phyloP scores from a whole-genome alignment of 805 yeast species.

The Zygoascus bituminiphila region DNA sequence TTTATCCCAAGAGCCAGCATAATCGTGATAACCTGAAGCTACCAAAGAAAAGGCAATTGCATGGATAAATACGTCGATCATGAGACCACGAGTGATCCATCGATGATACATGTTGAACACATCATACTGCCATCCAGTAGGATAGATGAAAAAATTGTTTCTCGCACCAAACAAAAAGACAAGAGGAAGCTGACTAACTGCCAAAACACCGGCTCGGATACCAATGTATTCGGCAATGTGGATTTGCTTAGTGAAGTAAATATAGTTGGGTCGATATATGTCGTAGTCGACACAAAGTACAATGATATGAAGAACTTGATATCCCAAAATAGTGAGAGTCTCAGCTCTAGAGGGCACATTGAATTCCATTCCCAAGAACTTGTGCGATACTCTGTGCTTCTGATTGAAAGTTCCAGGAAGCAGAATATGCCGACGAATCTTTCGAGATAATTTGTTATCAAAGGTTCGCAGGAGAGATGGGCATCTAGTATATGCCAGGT shows the following conservation, averaged over 20 bases:
- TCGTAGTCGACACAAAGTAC: conserved; percentile 22
- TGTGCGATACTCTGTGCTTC: conserved; percentile 21
- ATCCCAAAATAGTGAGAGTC: conserved; percentile 30
- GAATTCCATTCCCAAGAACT: conserved; percentile 13
- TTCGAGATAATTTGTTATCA: background rate
- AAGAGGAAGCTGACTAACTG: conserved; percentile 38
- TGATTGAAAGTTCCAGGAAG: conserved; percentile 25
- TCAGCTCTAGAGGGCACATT: conserved; percentile 35
- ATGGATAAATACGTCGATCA: conserved; percentile 46
- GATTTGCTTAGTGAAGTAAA: conserved; percentile 4
- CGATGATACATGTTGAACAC: conserved; percentile 55
- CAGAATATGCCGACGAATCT: conserved; percentile 18
- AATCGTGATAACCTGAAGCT: conserved; percentile 35
- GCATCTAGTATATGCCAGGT: background rate
- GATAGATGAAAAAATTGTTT: conserved; percentile 54
- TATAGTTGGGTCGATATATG: conserved; percentile 19
- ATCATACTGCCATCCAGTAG: conserved; percentile 56
- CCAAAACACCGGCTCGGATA: conserved; percentile 25
- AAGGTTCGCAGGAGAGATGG: background rate
- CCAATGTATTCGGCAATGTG: conserved; percentile 20
- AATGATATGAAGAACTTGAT: conserved; percentile 26
- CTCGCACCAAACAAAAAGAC: conserved; percentile 56
- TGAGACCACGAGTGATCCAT: conserved; percentile 50
- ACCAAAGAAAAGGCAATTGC: conserved; percentile 42
- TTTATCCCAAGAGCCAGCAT: conserved; percentile 13